A percentile compares a stretch with the other conserved stretches of the same genome.
Conservation (phyloP, 345 rosid species). For the Brassica incana region DNA sequence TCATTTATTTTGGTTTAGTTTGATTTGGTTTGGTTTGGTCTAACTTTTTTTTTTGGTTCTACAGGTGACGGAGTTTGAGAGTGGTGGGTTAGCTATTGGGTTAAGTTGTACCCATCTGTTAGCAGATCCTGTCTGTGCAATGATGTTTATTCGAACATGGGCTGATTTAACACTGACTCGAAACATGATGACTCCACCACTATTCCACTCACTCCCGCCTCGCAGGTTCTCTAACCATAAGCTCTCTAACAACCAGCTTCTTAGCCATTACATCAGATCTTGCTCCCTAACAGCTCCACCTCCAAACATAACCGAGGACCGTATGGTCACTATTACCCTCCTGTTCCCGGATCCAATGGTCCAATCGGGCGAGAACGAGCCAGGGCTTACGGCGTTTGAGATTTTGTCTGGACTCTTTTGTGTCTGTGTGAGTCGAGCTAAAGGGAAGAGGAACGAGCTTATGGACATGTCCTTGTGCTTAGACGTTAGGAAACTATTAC, state of each 20-base stretch:
- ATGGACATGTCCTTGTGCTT: conserved; percentile 53
- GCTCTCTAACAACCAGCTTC: conserved; percentile 36
- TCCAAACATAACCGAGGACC: neutral
- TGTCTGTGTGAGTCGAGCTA: conserved; percentile 53
- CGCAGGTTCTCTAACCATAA: conserved; percentile 30
- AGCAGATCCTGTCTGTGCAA: conserved; percentile 59
- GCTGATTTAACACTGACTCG: conserved; percentile 52
- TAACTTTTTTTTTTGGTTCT: neutral
- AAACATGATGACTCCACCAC: conserved; percentile 47
- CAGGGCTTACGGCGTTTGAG: conserved; percentile 39
- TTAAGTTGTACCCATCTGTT: conserved; percentile 70
- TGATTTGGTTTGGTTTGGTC: neutral
- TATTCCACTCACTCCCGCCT: conserved; percentile 49
- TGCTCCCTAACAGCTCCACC: conserved; percentile 21
- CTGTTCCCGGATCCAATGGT: conserved; percentile 48
- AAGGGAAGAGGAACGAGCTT: conserved; percentile 42
- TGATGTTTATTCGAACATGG: conserved; percentile 71
- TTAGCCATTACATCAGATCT: conserved; percentile 46
- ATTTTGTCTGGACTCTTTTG: conserved; percentile 63
- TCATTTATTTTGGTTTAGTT: neutral
- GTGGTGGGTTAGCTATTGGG: conserved; percentile 73
- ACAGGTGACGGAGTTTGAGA: conserved; percentile 77
- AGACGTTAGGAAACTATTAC: conserved; percentile 52
- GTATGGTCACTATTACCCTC: conserved; percentile 44
- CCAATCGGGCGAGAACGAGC: conserved; percentile 34